These are phyloP conservation scores for Irpex lacteus DNA, from an alignment of 1,284 basidiomycete genomes.

Conservation along the genomic window DNA sequence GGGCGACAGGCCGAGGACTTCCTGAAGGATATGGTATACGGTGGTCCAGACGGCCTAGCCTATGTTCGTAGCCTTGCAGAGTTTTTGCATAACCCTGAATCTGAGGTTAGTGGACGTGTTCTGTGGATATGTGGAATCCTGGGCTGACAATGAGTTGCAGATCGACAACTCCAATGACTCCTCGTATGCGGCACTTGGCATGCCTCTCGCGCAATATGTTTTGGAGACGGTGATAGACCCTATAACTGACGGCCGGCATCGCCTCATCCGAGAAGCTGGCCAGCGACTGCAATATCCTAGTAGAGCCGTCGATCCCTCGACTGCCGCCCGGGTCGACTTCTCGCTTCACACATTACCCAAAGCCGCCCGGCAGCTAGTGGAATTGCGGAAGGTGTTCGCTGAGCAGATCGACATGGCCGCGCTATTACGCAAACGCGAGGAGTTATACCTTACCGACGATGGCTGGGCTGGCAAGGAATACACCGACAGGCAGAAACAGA, in stretches of 20 bases:
- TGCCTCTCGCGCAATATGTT: constrained; percentile 56
- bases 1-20: constrained; percentile 59
- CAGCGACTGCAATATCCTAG: constrained; percentile 20
- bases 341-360: constrained; percentile 44
- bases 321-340: constrained; percentile 34
- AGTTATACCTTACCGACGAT: constrained; percentile 61
- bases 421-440: constrained; percentile 57
- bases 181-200: constrained; percentile 32
- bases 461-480: constrained; percentile 47
- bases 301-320: constrained; percentile 21
- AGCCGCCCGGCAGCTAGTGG: constrained; percentile 38
- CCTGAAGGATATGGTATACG: constrained; percentile 68
- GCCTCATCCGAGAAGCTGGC: constrained; percentile 31
- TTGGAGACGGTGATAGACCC: constrained; percentile 56
- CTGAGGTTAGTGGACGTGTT: constrained; percentile 15
- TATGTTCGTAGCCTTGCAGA: constrained; percentile 73
- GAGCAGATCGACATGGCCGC: constrained; percentile 66
- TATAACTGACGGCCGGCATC: constrained; percentile 56
- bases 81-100: constrained; percentile 43
- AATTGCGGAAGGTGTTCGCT: constrained; percentile 39
- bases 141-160: background rate
- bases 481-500: constrained; percentile 33
- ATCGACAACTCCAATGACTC: background rate
- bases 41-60: constrained; percentile 68
- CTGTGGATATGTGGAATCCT: background rate